Evolutionary conservation across 2,329 filamentous ascomycete genomes (phyloP), one percentile per base, ranked within the genome.

Genomic region (Metarhizium guizhouense): DNA sequence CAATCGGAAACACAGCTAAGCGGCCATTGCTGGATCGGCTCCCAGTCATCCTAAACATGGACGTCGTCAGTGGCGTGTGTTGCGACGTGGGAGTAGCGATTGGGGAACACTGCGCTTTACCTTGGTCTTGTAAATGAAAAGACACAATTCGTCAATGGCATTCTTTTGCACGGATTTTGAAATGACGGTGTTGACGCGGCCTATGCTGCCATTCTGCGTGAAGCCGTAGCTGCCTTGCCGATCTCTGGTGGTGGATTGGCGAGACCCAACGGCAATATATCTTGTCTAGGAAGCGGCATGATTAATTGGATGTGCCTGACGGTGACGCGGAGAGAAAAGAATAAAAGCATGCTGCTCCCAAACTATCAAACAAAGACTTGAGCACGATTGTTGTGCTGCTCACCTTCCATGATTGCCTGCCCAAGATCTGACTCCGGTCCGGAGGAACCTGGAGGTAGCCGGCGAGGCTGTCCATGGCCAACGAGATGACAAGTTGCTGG

Each of bases 101-200:
- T 18, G 25, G 3, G 11, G 14, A n/a, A 11, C 16, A 34, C 1
- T n/a, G 8, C 13, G 4, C 25, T 52, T 34, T 61, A 82, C 80
- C 73, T 79, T 82, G 61, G 73, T 68, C 63, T 84, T 84, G 69
- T 77, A 84, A 32, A 84, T 72, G 38, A 76, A 76, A 18, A 84
- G 69, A 57, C 73, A 79, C 54, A 74, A 70, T 57, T 73, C 71
- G 53, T 81, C 78, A 34, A 60, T 63, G n/a, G 62, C 59, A 34
- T 61, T 54, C 57, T 65, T 73, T 50, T 67, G 60, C 45, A 68
- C 66, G 38, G 65, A 57, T 58, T 72, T 78, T 38, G 71, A 66
- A 13, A 66, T 67, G 43, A 73, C 62, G 51, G 70, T 68, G 58
- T 67, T 70, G 58, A 68, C 68, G 50, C 72, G 73, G 53, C 67